Base-by-base conservation (phyloP, 495 filamentous ascomycete genomes). In the Aspergillus heteromorphus region DNA sequence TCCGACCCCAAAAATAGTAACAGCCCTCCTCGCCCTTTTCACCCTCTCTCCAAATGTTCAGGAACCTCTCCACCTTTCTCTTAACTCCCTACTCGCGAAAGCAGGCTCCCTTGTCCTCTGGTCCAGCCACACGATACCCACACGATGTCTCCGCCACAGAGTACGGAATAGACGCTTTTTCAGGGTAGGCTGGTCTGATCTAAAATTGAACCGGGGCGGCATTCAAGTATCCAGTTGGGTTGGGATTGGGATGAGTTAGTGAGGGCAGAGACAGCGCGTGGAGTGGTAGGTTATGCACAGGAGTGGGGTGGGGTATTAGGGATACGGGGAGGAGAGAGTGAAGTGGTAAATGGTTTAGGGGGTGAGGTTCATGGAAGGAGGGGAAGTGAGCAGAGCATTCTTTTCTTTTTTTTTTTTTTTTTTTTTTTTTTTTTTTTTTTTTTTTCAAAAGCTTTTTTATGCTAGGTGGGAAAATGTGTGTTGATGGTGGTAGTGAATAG, bases 161-260 rank as follows among this genome's bases (percentile, higher is more conserved):
- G 48, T 72, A 73, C 1, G 75, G 75, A 41, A 78, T 78, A 55
- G 80, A 79, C 13, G 75, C 74, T 40, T 75, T 74, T 25, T 72
- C 57, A 31, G 77, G 73, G 27, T 75, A 53, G 6, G 64, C 63
- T 2, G 57, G 50, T 2, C 73, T 50, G 13, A 74, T 68, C 18
- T 59, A 64, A 55, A 75, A 78, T n/a, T n/a, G n/a, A n/a, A n/a
- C n/a, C n/a, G n/a, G n/a, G n/a, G n/a, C n/a, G n/a, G n/a, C n/a
- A n/a, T n/a, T n/a, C n/a, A n/a, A n/a, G n/a, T 8, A 75, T 74
- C 68, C 78, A 86, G 0, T 72, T 73, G 54, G 79, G 79, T 48
- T 86, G 77, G 63, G 84, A 79, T 60, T 84, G 82, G 11, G n/a
- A n/a, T n/a, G n/a, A n/a, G n/a, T n/a, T n/a, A n/a, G n/a, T n/a